Evolutionary conservation across 352 stramenopile genomes (phyloP).

Genomic region (Globisporangium polare): DNA sequence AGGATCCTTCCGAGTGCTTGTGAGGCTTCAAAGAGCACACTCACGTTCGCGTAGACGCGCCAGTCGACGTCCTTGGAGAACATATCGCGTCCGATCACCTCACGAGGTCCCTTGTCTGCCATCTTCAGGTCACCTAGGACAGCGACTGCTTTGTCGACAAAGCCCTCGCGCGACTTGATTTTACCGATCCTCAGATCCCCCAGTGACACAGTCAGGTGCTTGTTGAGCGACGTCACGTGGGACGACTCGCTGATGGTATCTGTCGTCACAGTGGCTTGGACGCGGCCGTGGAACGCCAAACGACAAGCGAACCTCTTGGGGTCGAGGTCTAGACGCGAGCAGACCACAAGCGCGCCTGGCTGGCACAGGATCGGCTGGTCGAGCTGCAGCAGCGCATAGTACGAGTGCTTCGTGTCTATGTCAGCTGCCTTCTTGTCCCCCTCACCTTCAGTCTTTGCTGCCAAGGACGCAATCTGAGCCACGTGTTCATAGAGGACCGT

Average conservation of each 20-base stretch:
- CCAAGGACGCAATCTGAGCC: conserved; percentile 21
- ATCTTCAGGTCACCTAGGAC: conserved; percentile 2
- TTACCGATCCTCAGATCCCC: conserved; percentile 44
- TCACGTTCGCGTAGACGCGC: conserved; percentile 44
- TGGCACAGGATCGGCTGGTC: conserved; percentile 61
- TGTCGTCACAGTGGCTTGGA: conserved; percentile 37
- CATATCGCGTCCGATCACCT: conserved; percentile 70
- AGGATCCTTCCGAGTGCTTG: conserved; percentile 44
- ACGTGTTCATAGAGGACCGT: conserved; percentile 46
- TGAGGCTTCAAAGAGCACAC: conserved; percentile 44
- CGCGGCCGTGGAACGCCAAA: conserved; percentile 62
- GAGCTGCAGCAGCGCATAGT: conserved; percentile 63
- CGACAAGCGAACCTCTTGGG: conserved; percentile 58
- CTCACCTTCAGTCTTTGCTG: neutral
- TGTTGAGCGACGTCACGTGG: neutral
- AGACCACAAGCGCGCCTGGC: conserved; percentile 50
- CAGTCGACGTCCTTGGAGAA: conserved; percentile 76
- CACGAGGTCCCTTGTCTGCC: neutral
- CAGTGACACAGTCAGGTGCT: conserved; percentile 20
- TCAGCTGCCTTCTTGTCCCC: neutral
- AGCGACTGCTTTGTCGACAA: conserved; percentile 52
- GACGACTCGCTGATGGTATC: neutral
- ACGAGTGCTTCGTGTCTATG: neutral
- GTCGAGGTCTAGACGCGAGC: conserved; percentile 69
- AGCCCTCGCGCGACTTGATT: conserved; percentile 53